Percentiles rank a stretch among this genome's conserved stretches.
phyloP scores from a whole-genome alignment of 495 filamentous ascomycete genomes.

The Lepraria neglecta region DNA sequence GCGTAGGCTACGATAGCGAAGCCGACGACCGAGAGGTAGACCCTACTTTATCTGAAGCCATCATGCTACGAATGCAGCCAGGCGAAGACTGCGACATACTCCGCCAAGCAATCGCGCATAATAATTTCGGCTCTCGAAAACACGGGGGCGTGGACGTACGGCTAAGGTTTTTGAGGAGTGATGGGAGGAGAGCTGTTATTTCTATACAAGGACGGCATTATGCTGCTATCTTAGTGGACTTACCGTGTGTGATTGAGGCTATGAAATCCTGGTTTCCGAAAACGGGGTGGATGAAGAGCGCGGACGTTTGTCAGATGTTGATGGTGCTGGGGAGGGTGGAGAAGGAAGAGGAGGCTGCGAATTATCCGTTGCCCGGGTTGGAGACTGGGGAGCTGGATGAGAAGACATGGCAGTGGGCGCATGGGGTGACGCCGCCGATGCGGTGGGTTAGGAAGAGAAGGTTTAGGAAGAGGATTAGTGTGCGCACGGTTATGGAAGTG shows the following conservation, averaged over 20 bases:
- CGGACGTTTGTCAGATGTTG: constrained; percentile 94
- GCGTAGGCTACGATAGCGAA: constrained; percentile 96
- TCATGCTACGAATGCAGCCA: constrained; percentile 81
- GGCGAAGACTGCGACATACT: constrained; percentile 81
- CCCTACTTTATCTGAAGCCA: constrained; percentile 78
- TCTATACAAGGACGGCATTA: constrained; percentile 64
- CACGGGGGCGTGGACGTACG: constrained; percentile 63
- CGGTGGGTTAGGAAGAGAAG: constrained; percentile 75
- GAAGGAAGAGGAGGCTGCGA: constrained; percentile 67
- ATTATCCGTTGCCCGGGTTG: constrained; percentile 51
- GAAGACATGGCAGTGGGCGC: constrained; percentile 69
- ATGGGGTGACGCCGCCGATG: constrained; percentile 90
- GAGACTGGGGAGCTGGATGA: constrained; percentile 47
- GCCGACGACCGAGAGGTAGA: constrained; percentile 83
- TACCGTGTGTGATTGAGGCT: constrained; percentile 86
- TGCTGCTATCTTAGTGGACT: constrained; percentile 75
- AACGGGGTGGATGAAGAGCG: constrained; percentile 76
- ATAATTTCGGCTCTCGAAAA: constrained; percentile 58
- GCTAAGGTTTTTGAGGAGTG: constrained; percentile 70
- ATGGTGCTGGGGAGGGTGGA: constrained; percentile 65
- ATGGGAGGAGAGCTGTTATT: constrained; percentile 67
- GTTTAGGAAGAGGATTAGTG: constrained; percentile 76
- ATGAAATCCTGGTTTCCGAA: constrained; percentile 96
- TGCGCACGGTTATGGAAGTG: constrained; percentile 80
- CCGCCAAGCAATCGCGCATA: constrained; percentile 60